Base-by-base conservation (phyloP, 2,329 filamentous ascomycete genomes). In the Diaporthe batatas region DNA sequence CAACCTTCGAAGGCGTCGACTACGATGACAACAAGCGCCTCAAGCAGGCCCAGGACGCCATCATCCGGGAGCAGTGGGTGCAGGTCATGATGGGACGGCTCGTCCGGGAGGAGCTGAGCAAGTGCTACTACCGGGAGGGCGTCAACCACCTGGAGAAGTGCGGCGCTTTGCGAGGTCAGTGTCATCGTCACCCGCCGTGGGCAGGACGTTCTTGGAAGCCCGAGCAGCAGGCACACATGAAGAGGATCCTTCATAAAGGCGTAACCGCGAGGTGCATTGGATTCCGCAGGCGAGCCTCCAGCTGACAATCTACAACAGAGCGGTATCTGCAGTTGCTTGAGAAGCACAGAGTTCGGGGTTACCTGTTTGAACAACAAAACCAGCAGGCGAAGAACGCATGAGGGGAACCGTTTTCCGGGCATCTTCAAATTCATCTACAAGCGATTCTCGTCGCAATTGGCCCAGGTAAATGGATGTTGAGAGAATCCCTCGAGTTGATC, bases 121-220 rank as follows among this genome's bases (percentile, higher is more conserved):
- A 94, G 86, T 96, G 94, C 87, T 96, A 96, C 84, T 90, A 91
- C 83, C 88, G 90, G 77, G 93, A 96, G 84, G 94, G 94, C 72
- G 93, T 95, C 77, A 96, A 96, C 83, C 94, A 96, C 82, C 84
- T 96, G 82, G 94, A 96, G 88, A 96, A 96, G 85, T 96, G 94
- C 83, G 93, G 93, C 76, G 86, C 89, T 79, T 83, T 96, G 83
- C 88, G 94, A 92, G 93, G 94, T 96, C 82, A 87, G 92, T 85
- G 67, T 55, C 44, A 25, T 65, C 36, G 47, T 78, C 39, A 77
- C 42, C 68, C 18, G 7, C 34, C 32, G 44, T 10, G 7, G n/a
- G 21, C 18, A 12, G 10, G 29, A 16, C 18, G 34, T 49, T 42
- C 34, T 42, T 3, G 34, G 12, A 4, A 3, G 18, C n/a, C n/a